Conservation (phyloP, 495 filamentous ascomycete species). For the Gamarada debralockiae region DNA sequence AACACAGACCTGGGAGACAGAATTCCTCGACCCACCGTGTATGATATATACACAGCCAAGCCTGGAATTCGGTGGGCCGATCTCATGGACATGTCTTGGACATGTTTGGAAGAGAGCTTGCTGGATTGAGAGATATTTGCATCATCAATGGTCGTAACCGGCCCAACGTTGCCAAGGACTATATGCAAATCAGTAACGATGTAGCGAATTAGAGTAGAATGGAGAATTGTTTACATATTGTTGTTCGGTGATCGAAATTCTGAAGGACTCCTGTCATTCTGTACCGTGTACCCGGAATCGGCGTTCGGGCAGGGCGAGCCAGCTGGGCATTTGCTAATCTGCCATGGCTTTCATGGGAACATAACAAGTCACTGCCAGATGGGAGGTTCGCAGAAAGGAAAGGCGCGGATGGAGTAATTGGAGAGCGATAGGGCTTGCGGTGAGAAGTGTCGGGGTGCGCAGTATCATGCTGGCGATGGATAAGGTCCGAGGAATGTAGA, state of each 20-base stretch:
- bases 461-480: conserved; percentile 33
- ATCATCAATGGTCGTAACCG: conserved; percentile 43
- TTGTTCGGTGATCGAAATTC: conserved; percentile 37
- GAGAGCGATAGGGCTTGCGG: conserved; percentile 47
- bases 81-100: background rate
- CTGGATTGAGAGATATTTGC: conserved; percentile 20
- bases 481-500: conserved; percentile 46
- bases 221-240: conserved; percentile 38
- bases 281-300: conserved; percentile 27
- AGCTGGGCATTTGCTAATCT: conserved; percentile 7
- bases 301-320: conserved; percentile 7
- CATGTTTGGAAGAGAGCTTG: background rate
- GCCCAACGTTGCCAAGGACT: conserved; percentile 54
- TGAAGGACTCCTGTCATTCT: conserved; percentile 30
- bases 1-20: too few relatives aligned
- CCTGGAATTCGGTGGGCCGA: too few relatives aligned
- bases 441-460: conserved; percentile 20
- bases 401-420: conserved; percentile 59
- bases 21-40: too few relatives aligned
- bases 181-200: conserved; percentile 22
- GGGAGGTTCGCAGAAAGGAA: conserved; percentile 43
- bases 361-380: conserved; percentile 3
- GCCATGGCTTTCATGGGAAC: conserved; percentile 12
- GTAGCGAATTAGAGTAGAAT: background rate
- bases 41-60: too few relatives aligned